A percentile compares a stretch with the other conserved stretches of the same genome.
Conservation (phyloP, 139 green algal species). For the Picochlorum sp. region DNA sequence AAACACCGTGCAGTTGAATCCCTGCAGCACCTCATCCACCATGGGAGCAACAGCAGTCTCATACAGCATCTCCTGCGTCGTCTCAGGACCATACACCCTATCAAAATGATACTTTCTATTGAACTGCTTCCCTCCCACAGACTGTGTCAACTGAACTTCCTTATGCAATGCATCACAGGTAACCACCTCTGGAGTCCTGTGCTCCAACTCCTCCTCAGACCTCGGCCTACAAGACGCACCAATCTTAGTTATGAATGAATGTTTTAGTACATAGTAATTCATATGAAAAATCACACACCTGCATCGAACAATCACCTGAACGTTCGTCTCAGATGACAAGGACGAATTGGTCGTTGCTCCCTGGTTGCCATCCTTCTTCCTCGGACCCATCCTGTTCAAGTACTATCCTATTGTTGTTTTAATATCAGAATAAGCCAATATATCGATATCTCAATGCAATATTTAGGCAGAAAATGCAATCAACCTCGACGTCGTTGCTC, state of each 20-base stretch:
- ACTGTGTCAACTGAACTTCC: conserved; percentile 77
- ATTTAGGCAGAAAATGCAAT: no score
- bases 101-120: conserved; percentile 90
- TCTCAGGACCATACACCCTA: conserved; percentile 80
- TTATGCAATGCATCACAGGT: conserved; percentile 64
- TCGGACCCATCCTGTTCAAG: no score
- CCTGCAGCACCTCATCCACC: conserved; percentile 89
- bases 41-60: conserved; percentile 76
- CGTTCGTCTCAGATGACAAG: conserved; percentile 16
- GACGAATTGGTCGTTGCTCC: no score
- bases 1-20: conserved; percentile 90
- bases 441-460: no score
- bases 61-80: conserved; percentile 81
- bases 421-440: no score
- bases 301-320: conserved; percentile 94
- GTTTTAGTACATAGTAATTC: not conserved
- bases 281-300: conserved; percentile 48
- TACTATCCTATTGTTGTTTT: no score
- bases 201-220: conserved; percentile 63
- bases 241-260: not conserved
- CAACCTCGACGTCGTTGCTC: no score
- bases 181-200: conserved; percentile 61
- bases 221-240: conserved; percentile 42
- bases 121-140: conserved; percentile 60
- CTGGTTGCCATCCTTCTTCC: no score